Percentiles rank a stretch among this genome's conserved stretches.
Evolutionary conservation across 495 filamentous ascomycete genomes (phyloP).

Genomic region (Aspergillus avenaceus): DNA sequence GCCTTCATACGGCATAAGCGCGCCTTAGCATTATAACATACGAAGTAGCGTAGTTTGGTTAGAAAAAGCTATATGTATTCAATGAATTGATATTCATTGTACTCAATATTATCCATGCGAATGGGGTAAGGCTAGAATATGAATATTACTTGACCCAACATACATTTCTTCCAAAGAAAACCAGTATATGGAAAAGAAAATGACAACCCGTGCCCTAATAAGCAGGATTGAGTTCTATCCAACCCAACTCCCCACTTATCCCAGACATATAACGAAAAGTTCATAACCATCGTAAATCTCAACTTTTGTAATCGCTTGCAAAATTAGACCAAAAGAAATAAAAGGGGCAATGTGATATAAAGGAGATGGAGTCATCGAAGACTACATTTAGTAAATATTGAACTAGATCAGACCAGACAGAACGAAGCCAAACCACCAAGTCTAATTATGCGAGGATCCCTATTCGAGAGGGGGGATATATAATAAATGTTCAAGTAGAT

Average conservation of each 20-base stretch:
- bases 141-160: no score
- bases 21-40: not conserved
- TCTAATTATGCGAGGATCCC: not conserved
- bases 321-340: no score
- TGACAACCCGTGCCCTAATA: no score
- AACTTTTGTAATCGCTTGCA: not conserved
- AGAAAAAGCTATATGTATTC: not conserved
- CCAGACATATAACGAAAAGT: not conserved
- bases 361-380: no score
- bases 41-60: not conserved
- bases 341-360: no score
- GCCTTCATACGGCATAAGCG: not conserved
- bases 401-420: not conserved
- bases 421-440: not conserved
- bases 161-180: no score
- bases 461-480: not conserved
- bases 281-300: slow-evolving; percentile 3
- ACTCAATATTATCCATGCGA: no score
- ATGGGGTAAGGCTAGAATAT: no score
- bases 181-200: no score
- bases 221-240: not conserved
- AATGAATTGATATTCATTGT: no score
- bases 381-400: no score
- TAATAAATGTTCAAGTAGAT: not conserved
- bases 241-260: not conserved